Percentiles rank a stretch among this genome's conserved stretches.
phyloP scores from a whole-genome alignment of 73 alveolate genomes.

The Paramecium biaurelia region DNA sequence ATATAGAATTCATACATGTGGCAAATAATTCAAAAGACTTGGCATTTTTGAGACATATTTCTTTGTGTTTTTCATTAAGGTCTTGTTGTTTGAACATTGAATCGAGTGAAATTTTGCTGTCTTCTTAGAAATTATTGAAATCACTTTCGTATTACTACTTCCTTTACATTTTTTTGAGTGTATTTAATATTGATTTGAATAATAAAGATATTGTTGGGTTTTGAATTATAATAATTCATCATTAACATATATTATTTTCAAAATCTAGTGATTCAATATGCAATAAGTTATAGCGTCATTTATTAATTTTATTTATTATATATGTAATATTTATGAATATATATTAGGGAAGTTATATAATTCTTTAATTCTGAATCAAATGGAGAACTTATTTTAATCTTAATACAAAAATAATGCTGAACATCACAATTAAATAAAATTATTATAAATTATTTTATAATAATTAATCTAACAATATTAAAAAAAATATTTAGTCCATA shows the following conservation, averaged over 20 bases:
- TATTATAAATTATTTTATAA: background rate
- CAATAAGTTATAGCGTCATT: background rate
- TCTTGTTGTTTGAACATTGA: background rate
- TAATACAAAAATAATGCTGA: background rate
- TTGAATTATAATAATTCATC: background rate
- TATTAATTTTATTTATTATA: background rate
- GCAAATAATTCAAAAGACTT: constrained; percentile 3
- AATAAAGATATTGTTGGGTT: background rate
- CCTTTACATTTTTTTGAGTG: constrained; percentile 15
- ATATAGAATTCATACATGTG: background rate
- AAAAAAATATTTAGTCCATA: background rate
- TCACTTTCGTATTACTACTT: background rate
- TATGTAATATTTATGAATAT: background rate
- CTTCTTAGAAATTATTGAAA: background rate
- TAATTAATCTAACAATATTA: background rate
- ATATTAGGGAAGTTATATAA: background rate
- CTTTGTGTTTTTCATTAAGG: background rate
- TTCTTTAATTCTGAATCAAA: background rate
- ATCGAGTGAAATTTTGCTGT: background rate
- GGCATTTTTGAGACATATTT: background rate
- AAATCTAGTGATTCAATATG: background rate
- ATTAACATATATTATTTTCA: background rate
- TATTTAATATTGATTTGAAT: background rate
- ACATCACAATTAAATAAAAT: background rate
- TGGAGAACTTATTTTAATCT: background rate